Conservation (phyloP, 192 early-diverging fungal genomes). For the Coemansia sp. region DNA sequence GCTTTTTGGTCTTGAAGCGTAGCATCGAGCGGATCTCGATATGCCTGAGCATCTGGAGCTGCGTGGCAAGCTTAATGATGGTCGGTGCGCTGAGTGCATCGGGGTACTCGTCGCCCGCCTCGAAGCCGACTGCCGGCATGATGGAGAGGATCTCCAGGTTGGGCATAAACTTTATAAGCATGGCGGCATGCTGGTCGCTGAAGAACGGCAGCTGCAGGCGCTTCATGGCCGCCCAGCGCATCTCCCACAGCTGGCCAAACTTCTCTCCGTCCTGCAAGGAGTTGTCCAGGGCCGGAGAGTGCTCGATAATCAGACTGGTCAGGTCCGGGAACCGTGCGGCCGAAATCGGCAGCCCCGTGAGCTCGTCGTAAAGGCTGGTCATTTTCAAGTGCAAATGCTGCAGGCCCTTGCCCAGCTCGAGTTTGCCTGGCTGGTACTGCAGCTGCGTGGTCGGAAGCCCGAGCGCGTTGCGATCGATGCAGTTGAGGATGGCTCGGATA, state of each 20-base stretch:
- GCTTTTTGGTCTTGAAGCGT: conserved; percentile 35
- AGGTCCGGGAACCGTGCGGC: conserved; percentile 40
- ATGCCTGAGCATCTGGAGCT: conserved; percentile 40
- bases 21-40: conserved; percentile 46
- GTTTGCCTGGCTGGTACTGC: conserved; percentile 43
- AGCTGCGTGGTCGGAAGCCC: conserved; percentile 34
- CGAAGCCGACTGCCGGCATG: conserved; percentile 38
- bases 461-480: conserved; percentile 52
- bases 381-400: conserved; percentile 51
- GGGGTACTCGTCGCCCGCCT: conserved; percentile 50
- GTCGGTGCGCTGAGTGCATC: conserved; percentile 28
- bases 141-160: conserved; percentile 48
- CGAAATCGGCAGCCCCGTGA: conserved; percentile 41
- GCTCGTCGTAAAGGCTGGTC: conserved; percentile 49
- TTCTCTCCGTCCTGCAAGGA: conserved; percentile 48
- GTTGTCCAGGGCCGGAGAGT: conserved; percentile 50
- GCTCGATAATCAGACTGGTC: conserved; percentile 49
- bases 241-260: conserved; percentile 52
- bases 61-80: conserved; percentile 35
- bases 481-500: conserved; percentile 50
- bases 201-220: conserved; percentile 51
- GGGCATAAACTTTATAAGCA: conserved; percentile 51
- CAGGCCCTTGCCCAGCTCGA: conserved; percentile 37
- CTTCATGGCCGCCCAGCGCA: conserved; percentile 37
- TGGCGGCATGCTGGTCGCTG: conserved; percentile 45